A percentile compares a stretch with the other conserved stretches of the same genome.
phyloP scores from a whole-genome alignment of 768 basidiomycete species.

The Boletus sensibilis region DNA sequence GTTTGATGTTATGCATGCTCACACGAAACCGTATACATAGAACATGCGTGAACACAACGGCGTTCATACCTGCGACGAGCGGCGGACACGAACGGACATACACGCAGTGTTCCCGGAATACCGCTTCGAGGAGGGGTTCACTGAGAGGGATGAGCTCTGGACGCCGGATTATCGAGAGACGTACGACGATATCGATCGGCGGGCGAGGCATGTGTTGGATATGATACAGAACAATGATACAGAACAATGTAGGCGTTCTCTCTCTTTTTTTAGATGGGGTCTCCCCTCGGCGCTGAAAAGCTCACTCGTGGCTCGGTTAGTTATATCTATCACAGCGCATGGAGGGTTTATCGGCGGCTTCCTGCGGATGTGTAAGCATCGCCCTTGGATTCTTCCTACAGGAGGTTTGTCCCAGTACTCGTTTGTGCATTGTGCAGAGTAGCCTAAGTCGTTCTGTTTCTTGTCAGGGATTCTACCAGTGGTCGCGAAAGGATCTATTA shows the following conservation, averaged over 20 bases:
- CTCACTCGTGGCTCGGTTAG: no score
- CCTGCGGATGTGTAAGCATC: conserved; percentile 45
- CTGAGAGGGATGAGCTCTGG: conserved; percentile 66
- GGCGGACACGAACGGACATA: conserved; percentile 52
- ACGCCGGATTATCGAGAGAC: conserved; percentile 22
- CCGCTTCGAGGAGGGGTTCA: no score
- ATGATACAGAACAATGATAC: conserved; percentile 46
- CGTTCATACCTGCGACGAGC: conserved; percentile 70
- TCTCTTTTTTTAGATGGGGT: background rate
- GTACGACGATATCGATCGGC: conserved; percentile 36
- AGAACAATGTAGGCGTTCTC: conserved; percentile 43
- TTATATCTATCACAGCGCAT: no score
- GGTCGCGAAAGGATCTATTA: conserved; percentile 17
- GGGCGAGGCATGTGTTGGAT: conserved; percentile 56
- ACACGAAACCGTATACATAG: conserved; percentile 33
- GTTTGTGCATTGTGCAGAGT: no score
- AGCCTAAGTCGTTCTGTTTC: background rate
- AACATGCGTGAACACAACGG: conserved; percentile 65
- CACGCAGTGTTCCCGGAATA: conserved; percentile 39
- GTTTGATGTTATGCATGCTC: background rate
- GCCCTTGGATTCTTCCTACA: conserved; percentile 49
- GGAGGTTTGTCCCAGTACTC: conserved; percentile 51
- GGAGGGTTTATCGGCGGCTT: conserved; percentile 61
- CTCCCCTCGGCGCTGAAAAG: background rate
- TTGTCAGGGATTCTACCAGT: conserved; percentile 26